Evolutionary conservation across 129 eudicot genomes (phyloP).

Genomic region (Calendula officinalis): DNA sequence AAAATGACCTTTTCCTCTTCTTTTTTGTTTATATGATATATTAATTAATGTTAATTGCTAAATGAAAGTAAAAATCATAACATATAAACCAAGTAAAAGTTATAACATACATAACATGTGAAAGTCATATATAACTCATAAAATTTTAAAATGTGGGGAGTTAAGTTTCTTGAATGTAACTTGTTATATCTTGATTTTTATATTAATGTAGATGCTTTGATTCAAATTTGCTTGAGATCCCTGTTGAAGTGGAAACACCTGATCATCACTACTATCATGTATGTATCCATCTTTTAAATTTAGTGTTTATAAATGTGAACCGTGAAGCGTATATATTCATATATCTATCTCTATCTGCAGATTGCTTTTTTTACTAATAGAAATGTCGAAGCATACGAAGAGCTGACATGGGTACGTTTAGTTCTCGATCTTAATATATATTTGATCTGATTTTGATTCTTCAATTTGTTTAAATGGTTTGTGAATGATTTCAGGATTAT

Average conservation of each 20-base stretch:
- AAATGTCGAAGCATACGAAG: slow-evolving; percentile 60
- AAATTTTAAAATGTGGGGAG: background rate
- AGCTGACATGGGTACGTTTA: slow-evolving; percentile 79
- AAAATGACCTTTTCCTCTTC: no score
- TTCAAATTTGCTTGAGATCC: slow-evolving; percentile 65
- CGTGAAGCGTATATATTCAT: background rate
- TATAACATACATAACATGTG: no score
- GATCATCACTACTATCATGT: slow-evolving; percentile 91
- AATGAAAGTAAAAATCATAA: no score
- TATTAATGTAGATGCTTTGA: slow-evolving; percentile 56
- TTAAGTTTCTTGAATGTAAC: background rate
- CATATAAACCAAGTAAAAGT: no score
- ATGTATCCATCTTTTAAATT: slow-evolving; percentile 26
- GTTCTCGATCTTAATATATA: no score
- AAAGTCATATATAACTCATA: no score
- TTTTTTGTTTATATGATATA: no score
- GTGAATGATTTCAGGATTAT: slow-evolving; percentile 51
- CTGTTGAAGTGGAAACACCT: slow-evolving; percentile 76
- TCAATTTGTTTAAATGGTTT: background rate
- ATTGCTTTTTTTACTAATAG: slow-evolving; percentile 80
- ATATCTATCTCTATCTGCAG: slow-evolving; percentile 37
- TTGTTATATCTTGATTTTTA: background rate
- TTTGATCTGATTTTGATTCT: background rate
- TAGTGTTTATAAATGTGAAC: background rate
- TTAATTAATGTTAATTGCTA: no score